These are phyloP conservation scores for Termitomyces sp. DNA, from an alignment of 768 basidiomycete species.

Conservation along the genomic window DNA sequence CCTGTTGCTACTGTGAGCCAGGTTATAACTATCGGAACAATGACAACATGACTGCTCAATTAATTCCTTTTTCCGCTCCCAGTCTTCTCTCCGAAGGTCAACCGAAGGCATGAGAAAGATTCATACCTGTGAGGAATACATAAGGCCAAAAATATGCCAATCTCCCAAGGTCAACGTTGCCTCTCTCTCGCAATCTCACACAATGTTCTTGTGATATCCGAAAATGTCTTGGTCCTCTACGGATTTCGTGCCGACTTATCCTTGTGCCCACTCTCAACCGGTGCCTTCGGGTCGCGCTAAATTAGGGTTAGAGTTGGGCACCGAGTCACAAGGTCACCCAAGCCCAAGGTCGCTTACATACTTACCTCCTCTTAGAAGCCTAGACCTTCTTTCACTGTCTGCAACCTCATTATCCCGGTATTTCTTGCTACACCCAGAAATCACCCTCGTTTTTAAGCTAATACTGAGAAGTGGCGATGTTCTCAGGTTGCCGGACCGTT, in stretches of 20 bases:
- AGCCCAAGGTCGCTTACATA: neutral
- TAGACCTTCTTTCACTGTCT: neutral
- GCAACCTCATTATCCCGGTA: neutral
- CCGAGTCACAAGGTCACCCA: neutral
- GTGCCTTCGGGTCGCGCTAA: conserved; percentile 8
- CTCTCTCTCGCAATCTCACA: conserved; percentile 3
- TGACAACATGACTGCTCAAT: neutral
- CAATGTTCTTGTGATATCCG: conserved; percentile 4
- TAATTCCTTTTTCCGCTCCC: neutral
- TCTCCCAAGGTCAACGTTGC: conserved; percentile 1
- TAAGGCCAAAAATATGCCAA: neutral
- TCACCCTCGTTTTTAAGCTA: neutral
- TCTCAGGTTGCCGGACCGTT: conserved; percentile 6
- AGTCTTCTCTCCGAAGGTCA: neutral
- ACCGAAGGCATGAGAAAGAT: neutral
- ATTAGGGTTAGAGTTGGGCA: conserved; percentile 1
- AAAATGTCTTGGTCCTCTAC: conserved; percentile 1
- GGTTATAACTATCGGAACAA: neutral
- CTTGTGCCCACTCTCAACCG: neutral
- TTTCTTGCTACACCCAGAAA: neutral
- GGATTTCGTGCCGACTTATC: neutral
- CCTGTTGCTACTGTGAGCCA: neutral
- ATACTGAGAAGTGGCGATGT: conserved; percentile 6
- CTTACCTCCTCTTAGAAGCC: neutral
- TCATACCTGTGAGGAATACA: neutral